Evolutionary conservation across 176 grass and related monocot genomes (phyloP).

Genomic region (Pontederia paniculata): DNA sequence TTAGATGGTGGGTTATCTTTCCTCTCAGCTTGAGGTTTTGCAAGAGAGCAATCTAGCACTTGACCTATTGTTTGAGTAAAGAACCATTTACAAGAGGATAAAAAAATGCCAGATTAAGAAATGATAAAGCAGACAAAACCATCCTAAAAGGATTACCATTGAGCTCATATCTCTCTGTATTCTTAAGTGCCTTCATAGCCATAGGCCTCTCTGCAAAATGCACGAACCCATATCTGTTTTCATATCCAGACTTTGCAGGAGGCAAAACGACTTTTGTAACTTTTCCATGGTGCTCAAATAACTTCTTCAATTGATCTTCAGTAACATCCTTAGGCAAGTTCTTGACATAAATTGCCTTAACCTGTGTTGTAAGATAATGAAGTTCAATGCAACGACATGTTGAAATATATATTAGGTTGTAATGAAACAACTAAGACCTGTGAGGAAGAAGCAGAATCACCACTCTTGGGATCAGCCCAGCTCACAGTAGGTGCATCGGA

Average conservation of each 20-base stretch:
- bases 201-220: slow-evolving; percentile 65
- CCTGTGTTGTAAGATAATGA: slow-evolving; percentile 17
- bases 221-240: slow-evolving; percentile 86
- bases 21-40: slow-evolving; percentile 57
- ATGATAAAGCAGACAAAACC: slow-evolving; percentile 2
- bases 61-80: slow-evolving; percentile 40
- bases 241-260: slow-evolving; percentile 67
- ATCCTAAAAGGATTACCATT: slow-evolving; percentile 29
- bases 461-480: slow-evolving; percentile 71
- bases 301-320: slow-evolving; percentile 42
- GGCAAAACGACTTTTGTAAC: slow-evolving; percentile 74
- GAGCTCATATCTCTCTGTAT: slow-evolving; percentile 68
- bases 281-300: slow-evolving; percentile 74
- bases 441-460: slow-evolving; percentile 45
- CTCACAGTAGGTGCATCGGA: slow-evolving; percentile 62
- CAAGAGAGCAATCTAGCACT: slow-evolving; percentile 73
- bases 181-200: slow-evolving; percentile 75
- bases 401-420: too few species aligned
- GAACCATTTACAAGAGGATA: neutral
- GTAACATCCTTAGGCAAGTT: slow-evolving; percentile 82
- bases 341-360: slow-evolving; percentile 89
- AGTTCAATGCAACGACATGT: too few species aligned
- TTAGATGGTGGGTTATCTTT: slow-evolving; percentile 36
- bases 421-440: slow-evolving; percentile 31
- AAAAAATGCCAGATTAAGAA: neutral